Base-by-base conservation (phyloP, 2,329 filamentous ascomycete genomes). In the Neofusicoccum sp. region DNA sequence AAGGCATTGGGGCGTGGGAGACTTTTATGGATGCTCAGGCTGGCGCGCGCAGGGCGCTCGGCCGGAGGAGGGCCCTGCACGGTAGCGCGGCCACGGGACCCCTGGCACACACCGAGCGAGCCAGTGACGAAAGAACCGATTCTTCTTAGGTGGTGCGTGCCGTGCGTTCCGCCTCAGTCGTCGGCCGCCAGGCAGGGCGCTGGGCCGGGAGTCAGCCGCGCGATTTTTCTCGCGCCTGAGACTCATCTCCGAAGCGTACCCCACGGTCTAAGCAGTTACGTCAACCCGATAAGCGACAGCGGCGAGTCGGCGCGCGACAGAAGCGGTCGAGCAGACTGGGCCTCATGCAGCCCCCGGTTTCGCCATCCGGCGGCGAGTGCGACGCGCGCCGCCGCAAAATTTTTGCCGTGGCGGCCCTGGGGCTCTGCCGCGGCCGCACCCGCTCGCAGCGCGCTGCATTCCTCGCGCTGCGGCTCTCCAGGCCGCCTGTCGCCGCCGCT, bases 51-150 rank as follows among this genome's bases (percentile, higher is more conserved):
- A 22, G 29, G 49, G 45, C 11, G 58, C 58, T 58, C 54, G 54
- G 36, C 50, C 61, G 61, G 61, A 39, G 61, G 22, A 43, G 34
- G 31, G 41, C 49, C 49, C 16, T 47, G 41, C 49, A 33, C 41
- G 50, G 48, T 62, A 62, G 59, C 37, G 59, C 16, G 39, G 33
- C 16, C 48, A 36, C 58, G 39, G 59, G 59, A 33, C 59, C 59
- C 59, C 37, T 54, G 48, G 59, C 59, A 54, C 54, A n/a, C 39
- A 36, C 31, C 54, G 54, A 58, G 49, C 39, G 39, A 52, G 59
- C 59, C 59, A 54, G 59, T 62, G 59, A 62, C 59, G 59, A 52
- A 44, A 52, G 41, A 62, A 37, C 59, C 61, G 61, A 62, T 54
- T 56, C 44, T 49, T 48, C 56, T 47, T 47, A 54, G 41, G 36